Base-by-base conservation (phyloP, 495 filamentous ascomycete species). In the Tetracladium setigerum region DNA sequence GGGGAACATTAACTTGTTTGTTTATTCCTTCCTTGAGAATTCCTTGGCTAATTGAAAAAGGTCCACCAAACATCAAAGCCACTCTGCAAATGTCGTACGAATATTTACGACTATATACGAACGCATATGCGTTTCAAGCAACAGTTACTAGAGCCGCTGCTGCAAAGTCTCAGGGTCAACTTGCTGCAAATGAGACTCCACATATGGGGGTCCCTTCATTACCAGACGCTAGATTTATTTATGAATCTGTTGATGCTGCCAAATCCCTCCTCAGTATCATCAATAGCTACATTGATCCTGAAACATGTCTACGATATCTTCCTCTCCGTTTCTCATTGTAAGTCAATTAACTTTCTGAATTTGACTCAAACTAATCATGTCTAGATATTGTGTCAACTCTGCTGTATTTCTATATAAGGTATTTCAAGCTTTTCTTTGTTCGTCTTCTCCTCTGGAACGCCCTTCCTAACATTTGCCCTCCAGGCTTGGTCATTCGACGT, bases 61-160 rank as follows among this genome's bases (percentile, higher is more conserved):
- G 73, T 56, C 78, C 78, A 4, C 63, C 71, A 13, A 71, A 71
- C 5, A 73, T 82, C 51, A 77, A 77, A 47, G 70, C 71, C 18
- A 78, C 71, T 9, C 54, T 82, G 15, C 67, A 78, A 38, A 67
- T 82, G 49, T 79, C 51, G 67, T 82, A 80, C 56, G 78, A 82
- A 50, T 82, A 81, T 52, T 51, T 82, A 1, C 59, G 77, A 12
- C 67, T 82, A 2, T 82, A 82, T 52, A 81, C 74, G 17, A 81
- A 79, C 33, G 77, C 78, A 0, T 82, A 81, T 48, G 78, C 78
- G 4, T 82, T 81, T 47, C 78, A 82, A 52, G 78, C 78, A 14
- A 76, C 77, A 5, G 74, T 82, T 15, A 77, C 74, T 13, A 72
- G 77, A 32, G 75, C 77, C 0, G 49, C 78, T 18, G 67, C 67